These are phyloP conservation scores for Cyberlindnera mrakii DNA, from an alignment of 805 yeast species.

Conservation along the genomic window DNA sequence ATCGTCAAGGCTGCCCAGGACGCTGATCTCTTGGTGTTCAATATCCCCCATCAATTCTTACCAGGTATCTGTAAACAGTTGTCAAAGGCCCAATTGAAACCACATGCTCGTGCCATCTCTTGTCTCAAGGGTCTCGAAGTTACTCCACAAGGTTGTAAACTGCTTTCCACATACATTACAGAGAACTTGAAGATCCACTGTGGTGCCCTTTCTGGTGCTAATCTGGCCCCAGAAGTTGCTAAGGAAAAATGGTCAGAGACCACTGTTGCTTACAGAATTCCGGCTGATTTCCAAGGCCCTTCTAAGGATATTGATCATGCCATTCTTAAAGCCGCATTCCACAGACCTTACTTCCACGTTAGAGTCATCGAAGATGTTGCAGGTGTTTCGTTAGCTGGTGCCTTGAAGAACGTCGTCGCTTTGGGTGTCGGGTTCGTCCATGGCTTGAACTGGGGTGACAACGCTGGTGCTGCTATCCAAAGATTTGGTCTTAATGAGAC, in stretches of 20 bases:
- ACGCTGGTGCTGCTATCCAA: slow-evolving; percentile 97
- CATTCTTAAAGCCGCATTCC: slow-evolving; percentile 79
- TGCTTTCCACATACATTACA: slow-evolving; percentile 73
- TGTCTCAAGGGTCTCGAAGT: slow-evolving; percentile 91
- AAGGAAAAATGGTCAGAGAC: slow-evolving; percentile 95
- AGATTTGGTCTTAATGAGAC: slow-evolving; percentile 91
- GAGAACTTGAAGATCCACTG: slow-evolving; percentile 81
- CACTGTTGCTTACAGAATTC: slow-evolving; percentile 83
- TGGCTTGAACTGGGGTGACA: slow-evolving; percentile 98
- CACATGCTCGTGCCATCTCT: slow-evolving; percentile 79
- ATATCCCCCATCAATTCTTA: slow-evolving; percentile 96
- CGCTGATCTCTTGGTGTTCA: slow-evolving; percentile 86
- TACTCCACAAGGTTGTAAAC: slow-evolving; percentile 74
- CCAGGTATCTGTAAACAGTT: slow-evolving; percentile 70
- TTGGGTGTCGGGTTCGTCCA: slow-evolving; percentile 96
- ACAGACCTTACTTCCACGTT: slow-evolving; percentile 97
- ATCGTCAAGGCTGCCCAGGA: slow-evolving; percentile 67
- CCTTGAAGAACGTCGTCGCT: slow-evolving; percentile 93
- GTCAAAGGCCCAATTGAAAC: slow-evolving; percentile 60
- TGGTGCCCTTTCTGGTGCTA: slow-evolving; percentile 97
- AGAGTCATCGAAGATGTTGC: slow-evolving; percentile 88
- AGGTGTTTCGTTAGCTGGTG: slow-evolving; percentile 96
- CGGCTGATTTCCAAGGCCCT: slow-evolving; percentile 47
- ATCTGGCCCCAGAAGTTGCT: slow-evolving; percentile 96
- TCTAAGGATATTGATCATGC: slow-evolving; percentile 54